phyloP scores from a whole-genome alignment of 2,329 filamentous ascomycete species.

The Pyrenophora seminiperda region DNA sequence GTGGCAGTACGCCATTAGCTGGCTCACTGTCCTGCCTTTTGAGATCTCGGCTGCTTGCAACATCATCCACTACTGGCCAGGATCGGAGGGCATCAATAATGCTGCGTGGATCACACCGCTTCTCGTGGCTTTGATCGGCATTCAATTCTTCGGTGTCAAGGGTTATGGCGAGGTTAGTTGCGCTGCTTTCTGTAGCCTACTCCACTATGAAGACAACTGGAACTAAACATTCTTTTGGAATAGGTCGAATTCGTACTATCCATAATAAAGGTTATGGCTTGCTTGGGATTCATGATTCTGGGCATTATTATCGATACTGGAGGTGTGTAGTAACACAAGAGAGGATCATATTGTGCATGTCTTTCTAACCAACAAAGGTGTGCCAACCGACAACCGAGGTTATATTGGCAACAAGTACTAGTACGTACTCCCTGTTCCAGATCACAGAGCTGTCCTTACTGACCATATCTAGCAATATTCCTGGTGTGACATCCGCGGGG shows the following conservation, averaged over 20 bases:
- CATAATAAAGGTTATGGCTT: conserved; percentile 63
- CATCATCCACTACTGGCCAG: conserved; percentile 39
- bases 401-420: conserved; percentile 66
- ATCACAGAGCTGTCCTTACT: neutral
- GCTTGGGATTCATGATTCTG: conserved; percentile 68
- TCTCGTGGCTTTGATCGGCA: conserved; percentile 28
- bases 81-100: conserved; percentile 5
- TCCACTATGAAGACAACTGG: neutral
- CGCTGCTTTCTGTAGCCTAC: neutral
- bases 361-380: too few species aligned
- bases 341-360: too few species aligned
- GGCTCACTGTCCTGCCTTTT: conserved; percentile 41
- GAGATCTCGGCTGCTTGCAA: conserved; percentile 44
- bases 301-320: conserved; percentile 65
- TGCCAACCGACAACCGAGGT: conserved; percentile 58
- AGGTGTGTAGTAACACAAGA: too few species aligned
- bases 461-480: neutral
- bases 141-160: conserved; percentile 43
- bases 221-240: neutral
- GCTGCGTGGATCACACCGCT: conserved; percentile 42
- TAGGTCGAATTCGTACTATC: conserved; percentile 60
- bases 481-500: conserved; percentile 35
- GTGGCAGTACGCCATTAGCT: conserved; percentile 44
- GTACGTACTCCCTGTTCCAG: conserved; percentile 40
- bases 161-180: conserved; percentile 48